Evolutionary conservation across 768 basidiomycete genomes (phyloP), one percentile per base, ranked within the genome.

Genomic region (Hypsizygus marmoreus): DNA sequence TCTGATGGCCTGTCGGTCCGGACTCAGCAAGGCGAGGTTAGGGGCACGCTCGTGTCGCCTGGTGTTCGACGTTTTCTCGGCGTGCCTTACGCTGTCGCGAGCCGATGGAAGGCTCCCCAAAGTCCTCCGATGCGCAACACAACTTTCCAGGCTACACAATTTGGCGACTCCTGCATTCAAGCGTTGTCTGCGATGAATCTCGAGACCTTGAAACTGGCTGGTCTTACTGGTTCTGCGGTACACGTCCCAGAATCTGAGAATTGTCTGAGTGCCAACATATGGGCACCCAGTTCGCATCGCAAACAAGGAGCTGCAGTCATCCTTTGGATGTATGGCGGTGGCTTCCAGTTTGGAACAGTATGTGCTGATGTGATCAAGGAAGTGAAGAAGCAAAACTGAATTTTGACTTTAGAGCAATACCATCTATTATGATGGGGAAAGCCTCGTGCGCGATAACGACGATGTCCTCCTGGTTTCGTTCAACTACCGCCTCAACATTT

Each of bases 321-420:
- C 28, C 14, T 68, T 11, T 69, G 65, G 67, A 63, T 71, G 14
- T 70, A 69, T 47, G 71, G 71, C 12, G 71, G 71, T 19, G 60
- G 55, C 6, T 68, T 67, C 48, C 58, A 61, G 30, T 68, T 62
- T 43, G 69, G 66, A 6, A 62, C 68, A 8, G 69, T 67, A 49
- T 40, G 65, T 56, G 2, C 9, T 22, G n/a, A n/a, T n/a, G n/a
- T n/a, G n/a, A n/a, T 32, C 19, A 7, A 13, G 10, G n/a, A 19
- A 6, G 12, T 8, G 28, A 9, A 20, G n/a, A 17, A 23, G 9
- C 1, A 8, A 25, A 11, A 4, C 8, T 14, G 31, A 34, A 16
- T 29, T 32, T 8, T n/a, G 4, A 2, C n/a, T 31, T 10, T 28
- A 72, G 67, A 66, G 65, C 44, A 64, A 62, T 26, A 50, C 56